Evolutionary conservation across 2,329 filamentous ascomycete genomes (phyloP), one percentile per base, ranked within the genome.

Genomic region (Microsporum audouinii): DNA sequence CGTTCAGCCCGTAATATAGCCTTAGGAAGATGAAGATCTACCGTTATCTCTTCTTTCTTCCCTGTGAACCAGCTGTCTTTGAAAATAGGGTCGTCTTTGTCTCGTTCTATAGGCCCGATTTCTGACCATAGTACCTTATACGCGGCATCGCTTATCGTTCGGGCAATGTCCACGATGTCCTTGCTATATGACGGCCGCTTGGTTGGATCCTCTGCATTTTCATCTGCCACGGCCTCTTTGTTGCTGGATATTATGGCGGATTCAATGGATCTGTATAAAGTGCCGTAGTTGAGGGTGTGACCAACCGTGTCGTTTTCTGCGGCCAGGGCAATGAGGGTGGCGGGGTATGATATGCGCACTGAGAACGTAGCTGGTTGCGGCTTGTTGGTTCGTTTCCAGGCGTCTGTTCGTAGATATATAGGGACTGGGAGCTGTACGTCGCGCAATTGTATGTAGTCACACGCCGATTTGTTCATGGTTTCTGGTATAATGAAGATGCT

Each of bases 271-370:
- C 76, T 75, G 66, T 75, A 79, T 17, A 79, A 69, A 63, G 76
- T 77, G 39, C 77, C 77, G 66, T 80, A 80, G 65, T 77, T 76
- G 27, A 79, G 68, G 0, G 77, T 77, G 10, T 75, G 68, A 10
- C 71, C 73, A 60, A 79, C 74, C 62, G 78, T 72, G 61, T 80
- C 78, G 36, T 71, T 70, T 33, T 70, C 68, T 1, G 75, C 75
- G 5, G 77, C 75, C 12, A 45, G 38, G 1, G 71, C 70, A 38
- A 77, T 71, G 41, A 71, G 64, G 4, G 70, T 71, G 23, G 71
- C 73, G 3, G 74, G 74, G 62, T 77, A 75, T 14, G 75, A 73
- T 49, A 79, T 67, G 45, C 74, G 74, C 10, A 79, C 66, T 17
- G 73, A 76, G 59, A 76, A 71, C 8, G 71, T 72, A 62, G 75